Percentiles rank a stretch among this genome's conserved stretches.
Conservation (phyloP, 495 filamentous ascomycete species). For the Sporormia fimetaria region DNA sequence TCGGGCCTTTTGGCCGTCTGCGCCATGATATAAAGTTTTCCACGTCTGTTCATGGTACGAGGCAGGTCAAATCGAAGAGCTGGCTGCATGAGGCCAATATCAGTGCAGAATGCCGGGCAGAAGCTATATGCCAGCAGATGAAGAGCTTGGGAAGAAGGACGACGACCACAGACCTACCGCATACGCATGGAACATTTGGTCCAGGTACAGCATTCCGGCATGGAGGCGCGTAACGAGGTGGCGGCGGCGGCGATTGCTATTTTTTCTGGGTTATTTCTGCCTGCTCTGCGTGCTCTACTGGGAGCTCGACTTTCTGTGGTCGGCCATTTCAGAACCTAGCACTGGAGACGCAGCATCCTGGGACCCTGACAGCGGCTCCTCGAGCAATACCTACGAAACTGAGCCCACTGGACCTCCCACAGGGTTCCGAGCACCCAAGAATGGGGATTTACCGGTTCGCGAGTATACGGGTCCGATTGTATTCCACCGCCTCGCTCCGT, state of each 20-base stretch:
- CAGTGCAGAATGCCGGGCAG: conserved; percentile 29
- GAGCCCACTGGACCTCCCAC: conserved; percentile 27
- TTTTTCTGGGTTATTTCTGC: conserved; percentile 35
- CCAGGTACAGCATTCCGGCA: too few relatives aligned
- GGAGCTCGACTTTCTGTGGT: too few relatives aligned
- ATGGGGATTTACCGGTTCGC: conserved; percentile 27
- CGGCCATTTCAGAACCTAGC: too few relatives aligned
- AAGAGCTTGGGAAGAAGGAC: conserved; percentile 60
- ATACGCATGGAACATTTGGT: conserved; percentile 27
- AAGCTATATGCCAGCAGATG: conserved; percentile 43
- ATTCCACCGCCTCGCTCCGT: conserved; percentile 42
- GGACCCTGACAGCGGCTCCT: too few relatives aligned
- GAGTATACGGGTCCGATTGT: conserved; percentile 47
- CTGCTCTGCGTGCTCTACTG: conserved; percentile 32
- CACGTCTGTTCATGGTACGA: too few relatives aligned
- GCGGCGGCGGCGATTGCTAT: conserved; percentile 36
- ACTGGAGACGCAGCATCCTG: too few relatives aligned
- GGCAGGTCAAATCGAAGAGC: too few relatives aligned
- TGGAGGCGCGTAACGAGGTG: too few relatives aligned
- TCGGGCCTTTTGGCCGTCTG: too few relatives aligned
- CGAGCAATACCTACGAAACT: conserved; percentile 1
- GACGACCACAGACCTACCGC: conserved; percentile 46
- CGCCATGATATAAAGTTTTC: too few relatives aligned
- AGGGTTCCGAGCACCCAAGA: conserved; percentile 12
- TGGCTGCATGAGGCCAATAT: conserved; percentile 18